Conservation (phyloP, 1,284 basidiomycete genomes). For the Tylopilus sp. region DNA sequence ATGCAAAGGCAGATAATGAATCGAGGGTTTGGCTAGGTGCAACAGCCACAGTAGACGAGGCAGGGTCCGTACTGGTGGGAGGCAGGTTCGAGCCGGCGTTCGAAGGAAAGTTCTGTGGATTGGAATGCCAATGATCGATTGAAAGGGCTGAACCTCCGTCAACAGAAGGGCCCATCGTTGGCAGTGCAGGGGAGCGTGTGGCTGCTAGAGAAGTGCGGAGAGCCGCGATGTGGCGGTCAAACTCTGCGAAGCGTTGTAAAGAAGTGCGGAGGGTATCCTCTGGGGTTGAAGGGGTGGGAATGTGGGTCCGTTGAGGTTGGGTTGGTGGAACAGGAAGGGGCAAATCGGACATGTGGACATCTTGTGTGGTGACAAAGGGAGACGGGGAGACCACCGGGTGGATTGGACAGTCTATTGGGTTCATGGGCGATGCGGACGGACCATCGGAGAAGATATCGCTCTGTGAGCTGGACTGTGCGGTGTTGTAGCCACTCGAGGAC, state of each 20-base stretch:
- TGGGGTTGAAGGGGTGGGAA: slow-evolving; percentile 17
- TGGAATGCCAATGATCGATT: slow-evolving; percentile 17
- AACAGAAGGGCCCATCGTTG: slow-evolving; percentile 27
- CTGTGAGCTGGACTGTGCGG: slow-evolving; percentile 32
- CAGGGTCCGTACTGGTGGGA: slow-evolving; percentile 5
- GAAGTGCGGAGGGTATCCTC: slow-evolving; percentile 44
- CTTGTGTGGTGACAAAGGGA: slow-evolving; percentile 29
- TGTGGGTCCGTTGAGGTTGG: slow-evolving; percentile 15
- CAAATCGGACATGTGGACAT: slow-evolving; percentile 48
- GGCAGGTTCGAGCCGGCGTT: slow-evolving; percentile 2
- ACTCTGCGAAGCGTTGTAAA: slow-evolving; percentile 50
- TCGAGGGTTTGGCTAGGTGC: slow-evolving; percentile 9
- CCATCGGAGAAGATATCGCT: slow-evolving; percentile 28
- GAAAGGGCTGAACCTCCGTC: slow-evolving; percentile 17
- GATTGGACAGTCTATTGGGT: slow-evolving; percentile 16
- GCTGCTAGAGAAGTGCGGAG: slow-evolving; percentile 38
- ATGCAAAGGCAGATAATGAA: slow-evolving; percentile 18
- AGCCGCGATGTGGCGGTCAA: slow-evolving; percentile 48
- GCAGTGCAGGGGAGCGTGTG: slow-evolving; percentile 36
- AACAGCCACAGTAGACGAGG: slow-evolving; percentile 13
- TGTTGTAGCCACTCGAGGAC: slow-evolving; percentile 33
- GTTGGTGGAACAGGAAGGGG: slow-evolving; percentile 23
- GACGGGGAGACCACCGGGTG: slow-evolving; percentile 12
- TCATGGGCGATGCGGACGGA: slow-evolving; percentile 10
- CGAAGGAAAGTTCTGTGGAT: slow-evolving; percentile 22